Evolutionary conservation across 805 yeast genomes (phyloP), one percentile per base, ranked within the genome.

Genomic region (Starmerella vaccinii): DNA sequence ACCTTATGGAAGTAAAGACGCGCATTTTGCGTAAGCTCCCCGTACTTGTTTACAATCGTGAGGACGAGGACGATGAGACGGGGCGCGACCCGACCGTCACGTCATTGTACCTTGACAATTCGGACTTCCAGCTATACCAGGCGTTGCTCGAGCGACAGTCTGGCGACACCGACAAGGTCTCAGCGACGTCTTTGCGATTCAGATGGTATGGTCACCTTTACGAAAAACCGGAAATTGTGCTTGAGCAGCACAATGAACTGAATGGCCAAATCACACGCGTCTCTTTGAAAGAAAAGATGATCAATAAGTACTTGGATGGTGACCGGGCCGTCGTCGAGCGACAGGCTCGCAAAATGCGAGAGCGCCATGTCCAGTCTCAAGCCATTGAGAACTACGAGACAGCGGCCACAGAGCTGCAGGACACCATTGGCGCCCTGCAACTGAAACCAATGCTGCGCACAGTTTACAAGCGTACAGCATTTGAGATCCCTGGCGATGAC

Each of bases 401-500:
- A 15, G 77, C 80, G 51, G 79, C 85, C 49, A 73, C 75, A 38
- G 77, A 75, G 47, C 68, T 87, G 47, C 81, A 82, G 61, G 65
- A 69, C 13, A 84, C 81, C 61, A 82, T 90, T 55, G 63, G 67
- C 37, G 78, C 78, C 48, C 74, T 80, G 59, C 75, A 78, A 53
- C 73, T 90, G 56, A 84, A 86, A 67, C 98, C 98, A 13, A 78
- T 85, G 34, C 69, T 92, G 64, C 80, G 97, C 70, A 77, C 96
- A 10, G 77, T 82, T 33, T 87, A 85, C 70, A 84, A 87, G 38
- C 77, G 97, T 67, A 85, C 95, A 5, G 97, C 97, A 2, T 90
- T 92, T 73, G 97, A 90, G 72, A 90, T 90, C 60, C 98, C 98
- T 2, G 97, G 97, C 52, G 97, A 92, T 65, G 94, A 89, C 65